These are phyloP conservation scores for Chaetomium olivaceum DNA, from an alignment of 2,329 filamentous ascomycete genomes.

Conservation along the genomic window DNA sequence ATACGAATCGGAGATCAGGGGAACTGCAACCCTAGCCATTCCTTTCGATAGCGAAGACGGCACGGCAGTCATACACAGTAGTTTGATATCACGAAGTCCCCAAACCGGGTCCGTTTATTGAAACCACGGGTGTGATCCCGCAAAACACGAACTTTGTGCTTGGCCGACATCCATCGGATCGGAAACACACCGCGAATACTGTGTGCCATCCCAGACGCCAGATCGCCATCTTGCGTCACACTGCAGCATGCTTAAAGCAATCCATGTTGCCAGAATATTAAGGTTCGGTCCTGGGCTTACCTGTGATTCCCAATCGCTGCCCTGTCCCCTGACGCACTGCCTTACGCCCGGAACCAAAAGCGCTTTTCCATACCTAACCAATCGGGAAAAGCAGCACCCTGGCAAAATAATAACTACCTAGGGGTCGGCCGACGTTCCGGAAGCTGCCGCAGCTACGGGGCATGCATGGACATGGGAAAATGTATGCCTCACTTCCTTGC, in stretches of 20 bases:
- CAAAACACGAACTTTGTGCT: background rate
- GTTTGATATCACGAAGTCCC: background rate
- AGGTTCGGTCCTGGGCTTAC: background rate
- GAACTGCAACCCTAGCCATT: background rate
- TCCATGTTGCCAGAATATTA: background rate
- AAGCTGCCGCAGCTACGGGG: background rate
- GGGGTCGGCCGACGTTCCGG: background rate
- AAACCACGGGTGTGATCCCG: background rate
- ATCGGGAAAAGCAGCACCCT: background rate
- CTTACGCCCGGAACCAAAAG: constrained; percentile 6
- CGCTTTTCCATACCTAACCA: background rate
- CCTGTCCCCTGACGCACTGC: background rate
- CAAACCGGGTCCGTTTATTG: background rate
- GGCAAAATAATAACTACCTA: background rate
- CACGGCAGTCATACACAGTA: background rate
- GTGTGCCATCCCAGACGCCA: background rate
- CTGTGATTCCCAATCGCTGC: background rate
- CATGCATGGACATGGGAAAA: background rate
- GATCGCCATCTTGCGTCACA: background rate
- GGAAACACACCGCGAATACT: background rate
- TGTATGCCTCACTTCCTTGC: background rate
- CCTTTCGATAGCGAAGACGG: background rate
- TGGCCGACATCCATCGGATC: constrained; percentile 5
- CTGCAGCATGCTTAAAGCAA: background rate
- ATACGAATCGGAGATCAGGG: background rate